phyloP scores from a whole-genome alignment of 2,329 filamentous ascomycete species.

The Fusarium brachygibbosum region DNA sequence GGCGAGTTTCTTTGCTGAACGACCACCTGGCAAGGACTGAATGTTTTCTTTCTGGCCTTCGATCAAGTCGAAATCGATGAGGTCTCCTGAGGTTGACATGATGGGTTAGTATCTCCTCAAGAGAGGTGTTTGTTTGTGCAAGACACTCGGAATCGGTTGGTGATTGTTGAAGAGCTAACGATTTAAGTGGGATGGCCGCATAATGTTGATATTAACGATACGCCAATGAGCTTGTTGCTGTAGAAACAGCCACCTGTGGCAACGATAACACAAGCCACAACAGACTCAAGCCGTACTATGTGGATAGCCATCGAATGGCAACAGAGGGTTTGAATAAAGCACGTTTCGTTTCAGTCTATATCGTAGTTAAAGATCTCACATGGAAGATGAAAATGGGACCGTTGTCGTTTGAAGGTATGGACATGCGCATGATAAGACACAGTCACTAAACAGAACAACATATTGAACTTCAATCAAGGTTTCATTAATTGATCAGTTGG shows the following conservation, averaged over 20 bases:
- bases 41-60: constrained; percentile 99
- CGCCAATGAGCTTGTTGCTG: constrained; percentile 36
- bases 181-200: constrained; percentile 21
- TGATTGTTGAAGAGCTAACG: constrained; percentile 23
- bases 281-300: background rate
- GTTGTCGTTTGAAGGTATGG: background rate
- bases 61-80: constrained; percentile 89
- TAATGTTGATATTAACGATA: constrained; percentile 30
- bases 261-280: background rate
- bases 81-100: constrained; percentile 66
- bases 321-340: background rate
- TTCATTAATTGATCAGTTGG: constrained; percentile 43
- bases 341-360: background rate
- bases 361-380: background rate
- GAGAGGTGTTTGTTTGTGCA: constrained; percentile 26
- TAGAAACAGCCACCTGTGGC: constrained; percentile 47
- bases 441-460: background rate
- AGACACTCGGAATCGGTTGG: constrained; percentile 25
- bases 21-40: constrained; percentile 86
- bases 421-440: background rate
- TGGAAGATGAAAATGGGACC: background rate
- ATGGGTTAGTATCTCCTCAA: constrained; percentile 47
- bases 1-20: constrained; percentile 90
- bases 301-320: background rate
- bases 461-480: constrained; percentile 41